These are phyloP conservation scores for Aspergillus sp. DNA, from an alignment of 2,329 filamentous ascomycete genomes.

Conservation along the genomic window DNA sequence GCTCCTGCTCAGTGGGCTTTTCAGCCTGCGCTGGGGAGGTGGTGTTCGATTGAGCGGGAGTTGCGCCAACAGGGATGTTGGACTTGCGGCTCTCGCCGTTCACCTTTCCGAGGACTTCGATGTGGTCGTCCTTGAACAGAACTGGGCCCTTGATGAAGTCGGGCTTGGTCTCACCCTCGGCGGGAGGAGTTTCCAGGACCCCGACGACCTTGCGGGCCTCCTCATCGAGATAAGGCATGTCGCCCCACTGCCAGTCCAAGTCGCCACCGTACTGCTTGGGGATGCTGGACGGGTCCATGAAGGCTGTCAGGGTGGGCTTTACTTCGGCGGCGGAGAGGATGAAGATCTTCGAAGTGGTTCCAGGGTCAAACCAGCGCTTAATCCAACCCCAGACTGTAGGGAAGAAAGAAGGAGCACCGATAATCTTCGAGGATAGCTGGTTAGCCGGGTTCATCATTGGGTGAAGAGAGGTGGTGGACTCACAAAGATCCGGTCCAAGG, in stretches of 20 bases:
- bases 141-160: constrained; percentile 39
- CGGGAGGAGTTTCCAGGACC: constrained; percentile 30
- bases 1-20: not conserved
- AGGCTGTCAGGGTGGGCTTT: constrained; percentile 72
- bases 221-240: constrained; percentile 70
- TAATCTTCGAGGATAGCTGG: constrained; percentile 58
- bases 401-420: constrained; percentile 88
- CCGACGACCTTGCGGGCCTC: constrained; percentile 37
- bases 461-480: constrained; percentile 21
- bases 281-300: constrained; percentile 80
- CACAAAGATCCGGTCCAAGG: constrained; percentile 77
- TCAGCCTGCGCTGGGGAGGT: not conserved
- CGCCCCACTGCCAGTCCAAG: constrained; percentile 78
- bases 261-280: constrained; percentile 88
- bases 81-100: constrained; percentile 34
- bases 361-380: constrained; percentile 93
- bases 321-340: constrained; percentile 76
- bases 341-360: constrained; percentile 94
- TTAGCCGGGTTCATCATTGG: not conserved
- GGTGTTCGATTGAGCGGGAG: not conserved
- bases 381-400: constrained; percentile 90
- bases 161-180: constrained; percentile 28
- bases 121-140: constrained; percentile 35
- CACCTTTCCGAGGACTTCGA: constrained; percentile 37
- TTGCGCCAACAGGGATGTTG: constrained; percentile 26